A percentile compares a stretch with the other conserved stretches of the same genome.
These are phyloP conservation scores for Pulchroboletus neoregius DNA, from an alignment of 1,284 basidiomycete species.

Conservation along the genomic window DNA sequence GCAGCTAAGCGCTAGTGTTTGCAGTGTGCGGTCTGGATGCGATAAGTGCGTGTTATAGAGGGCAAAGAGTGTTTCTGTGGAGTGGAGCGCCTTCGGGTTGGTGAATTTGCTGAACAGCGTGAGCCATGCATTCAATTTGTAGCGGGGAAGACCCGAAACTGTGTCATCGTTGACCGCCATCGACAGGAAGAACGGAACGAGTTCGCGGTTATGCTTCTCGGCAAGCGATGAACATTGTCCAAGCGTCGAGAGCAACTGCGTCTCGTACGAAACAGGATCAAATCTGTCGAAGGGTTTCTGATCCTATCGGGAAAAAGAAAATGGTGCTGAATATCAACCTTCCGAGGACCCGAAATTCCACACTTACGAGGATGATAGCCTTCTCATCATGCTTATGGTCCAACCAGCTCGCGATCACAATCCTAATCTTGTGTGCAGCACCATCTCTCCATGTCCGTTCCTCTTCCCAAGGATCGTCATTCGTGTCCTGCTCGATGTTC, in stretches of 20 bases:
- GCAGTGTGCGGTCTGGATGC: conserved; percentile 80
- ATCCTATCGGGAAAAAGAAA: conserved; percentile 38
- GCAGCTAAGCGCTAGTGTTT: conserved; percentile 76
- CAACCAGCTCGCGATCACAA: conserved; percentile 44
- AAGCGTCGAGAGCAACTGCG: conserved; percentile 71
- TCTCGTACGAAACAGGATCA: conserved; percentile 73
- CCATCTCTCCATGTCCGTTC: conserved; percentile 75
- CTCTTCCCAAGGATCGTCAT: conserved; percentile 54
- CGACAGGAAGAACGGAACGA: conserved; percentile 77
- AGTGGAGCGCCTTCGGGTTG: conserved; percentile 85
- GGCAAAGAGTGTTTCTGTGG: conserved; percentile 61
- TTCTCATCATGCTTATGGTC: conserved; percentile 29
- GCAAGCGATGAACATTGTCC: conserved; percentile 64
- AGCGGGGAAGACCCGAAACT: conserved; percentile 43
- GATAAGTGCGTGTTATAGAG: conserved; percentile 79
- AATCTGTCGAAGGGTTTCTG: conserved; percentile 65
- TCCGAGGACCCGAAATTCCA: background rate
- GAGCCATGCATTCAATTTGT: conserved; percentile 74
- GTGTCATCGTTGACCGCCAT: conserved; percentile 37
- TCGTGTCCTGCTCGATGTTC: conserved; percentile 23
- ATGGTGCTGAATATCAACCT: background rate
- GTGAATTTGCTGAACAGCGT: conserved; percentile 84
- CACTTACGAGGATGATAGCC: conserved; percentile 37
- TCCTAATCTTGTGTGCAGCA: conserved; percentile 58
- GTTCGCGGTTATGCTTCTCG: conserved; percentile 80